These are phyloP conservation scores for Aspergillus carbonarius DNA, from an alignment of 2,329 filamentous ascomycete genomes.

Conservation along the genomic window DNA sequence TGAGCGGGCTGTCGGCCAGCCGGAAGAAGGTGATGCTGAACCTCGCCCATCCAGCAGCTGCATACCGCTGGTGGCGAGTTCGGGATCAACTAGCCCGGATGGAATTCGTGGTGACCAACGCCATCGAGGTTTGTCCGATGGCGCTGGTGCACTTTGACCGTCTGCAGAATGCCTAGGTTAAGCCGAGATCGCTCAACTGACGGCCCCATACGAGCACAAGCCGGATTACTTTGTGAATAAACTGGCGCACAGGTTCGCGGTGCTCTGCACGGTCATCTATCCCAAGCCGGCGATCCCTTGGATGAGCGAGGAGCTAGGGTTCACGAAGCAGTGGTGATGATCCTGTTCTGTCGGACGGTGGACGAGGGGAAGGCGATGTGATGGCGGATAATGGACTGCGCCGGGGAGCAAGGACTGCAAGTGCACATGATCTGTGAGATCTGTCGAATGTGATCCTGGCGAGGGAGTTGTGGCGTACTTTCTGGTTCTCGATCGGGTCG, in stretches of 20 bases:
- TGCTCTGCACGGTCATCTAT: slow-evolving; percentile 40
- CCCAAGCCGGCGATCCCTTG: slow-evolving; percentile 42
- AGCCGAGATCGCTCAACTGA: slow-evolving; percentile 29
- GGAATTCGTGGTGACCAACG: slow-evolving; percentile 43
- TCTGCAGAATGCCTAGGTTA: slow-evolving; percentile 28
- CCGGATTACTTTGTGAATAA: slow-evolving; percentile 43
- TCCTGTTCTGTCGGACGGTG: slow-evolving; percentile 41
- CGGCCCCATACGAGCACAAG: slow-evolving; percentile 33
- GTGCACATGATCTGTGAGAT: neutral
- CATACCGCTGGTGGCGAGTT: slow-evolving; percentile 44
- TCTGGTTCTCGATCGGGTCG: slow-evolving; percentile 44
- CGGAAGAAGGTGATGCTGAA: slow-evolving; percentile 41
- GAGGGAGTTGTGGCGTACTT: slow-evolving; percentile 34
- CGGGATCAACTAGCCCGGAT: slow-evolving; percentile 44
- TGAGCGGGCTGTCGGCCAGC: slow-evolving; percentile 22
- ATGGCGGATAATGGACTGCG: neutral
- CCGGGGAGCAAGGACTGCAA: neutral
- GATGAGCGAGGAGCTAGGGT: slow-evolving; percentile 41
- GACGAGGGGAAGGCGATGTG: slow-evolving; percentile 34
- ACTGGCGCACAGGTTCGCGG: slow-evolving; percentile 37
- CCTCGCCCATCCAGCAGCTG: slow-evolving; percentile 39
- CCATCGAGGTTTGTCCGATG: slow-evolving; percentile 41
- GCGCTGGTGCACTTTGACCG: slow-evolving; percentile 36
- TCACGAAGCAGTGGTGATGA: slow-evolving; percentile 42
- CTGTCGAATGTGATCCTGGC: slow-evolving; percentile 38